A percentile compares a stretch with the other conserved stretches of the same genome.
phyloP scores from a whole-genome alignment of 352 stramenopile species.

The Globisporangium paroecandrum region DNA sequence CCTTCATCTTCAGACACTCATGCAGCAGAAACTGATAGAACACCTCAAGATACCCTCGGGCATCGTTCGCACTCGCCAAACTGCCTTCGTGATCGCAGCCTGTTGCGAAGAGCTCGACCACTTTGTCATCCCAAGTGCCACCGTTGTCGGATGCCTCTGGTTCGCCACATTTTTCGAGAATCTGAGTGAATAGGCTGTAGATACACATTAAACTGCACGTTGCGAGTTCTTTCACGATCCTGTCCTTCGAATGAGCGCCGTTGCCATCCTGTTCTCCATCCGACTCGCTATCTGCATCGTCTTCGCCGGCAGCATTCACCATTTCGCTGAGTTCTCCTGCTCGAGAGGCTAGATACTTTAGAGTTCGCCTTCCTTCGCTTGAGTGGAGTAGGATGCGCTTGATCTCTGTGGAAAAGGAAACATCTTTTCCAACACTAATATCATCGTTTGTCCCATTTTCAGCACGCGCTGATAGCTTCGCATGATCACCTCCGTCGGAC shows the following conservation, averaged over 20 bases:
- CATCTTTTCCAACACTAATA: background rate
- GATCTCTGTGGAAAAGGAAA: background rate
- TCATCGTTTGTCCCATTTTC: background rate
- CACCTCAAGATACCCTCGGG: constrained; percentile 22
- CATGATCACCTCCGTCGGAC: background rate
- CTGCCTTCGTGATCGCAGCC: constrained; percentile 19
- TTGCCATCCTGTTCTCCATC: background rate
- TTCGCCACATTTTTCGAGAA: constrained; percentile 35
- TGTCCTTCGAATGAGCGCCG: background rate
- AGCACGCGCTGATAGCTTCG: background rate
- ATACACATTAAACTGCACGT: constrained; percentile 31
- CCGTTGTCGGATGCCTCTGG: background rate
- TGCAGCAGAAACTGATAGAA: constrained; percentile 47
- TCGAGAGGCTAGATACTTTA: constrained; percentile 50
- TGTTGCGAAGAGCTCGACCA: constrained; percentile 35
- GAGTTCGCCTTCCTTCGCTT: constrained; percentile 41
- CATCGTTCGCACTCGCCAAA: constrained; percentile 2
- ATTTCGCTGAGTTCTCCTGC: constrained; percentile 27
- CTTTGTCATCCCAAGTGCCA: constrained; percentile 12
- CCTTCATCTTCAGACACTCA: constrained; percentile 46
- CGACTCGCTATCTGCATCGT: constrained; percentile 18
- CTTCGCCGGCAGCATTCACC: constrained; percentile 12
- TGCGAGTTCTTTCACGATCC: constrained; percentile 7
- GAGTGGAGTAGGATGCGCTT: constrained; percentile 24
- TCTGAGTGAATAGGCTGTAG: constrained; percentile 32